Conservation (phyloP, 2,329 filamentous ascomycete genomes). For the Tolypocladium guangdongense region DNA sequence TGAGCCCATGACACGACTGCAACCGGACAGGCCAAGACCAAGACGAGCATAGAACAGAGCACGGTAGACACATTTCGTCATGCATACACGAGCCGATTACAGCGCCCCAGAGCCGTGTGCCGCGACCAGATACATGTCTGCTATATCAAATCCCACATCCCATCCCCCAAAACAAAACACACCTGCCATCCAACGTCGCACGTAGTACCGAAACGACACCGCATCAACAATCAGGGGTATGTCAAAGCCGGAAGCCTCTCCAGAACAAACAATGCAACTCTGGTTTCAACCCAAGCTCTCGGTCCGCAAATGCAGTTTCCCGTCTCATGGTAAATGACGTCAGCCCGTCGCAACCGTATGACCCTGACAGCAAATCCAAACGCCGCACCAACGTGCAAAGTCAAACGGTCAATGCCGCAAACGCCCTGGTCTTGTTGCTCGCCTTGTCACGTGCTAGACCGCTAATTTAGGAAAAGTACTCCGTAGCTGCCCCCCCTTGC, state of each 20-base stretch:
- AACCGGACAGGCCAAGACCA: background rate
- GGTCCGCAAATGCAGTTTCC: background rate
- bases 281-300: background rate
- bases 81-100: background rate
- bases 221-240: background rate
- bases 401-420: background rate
- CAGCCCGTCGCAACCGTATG: background rate
- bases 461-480: background rate
- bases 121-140: background rate
- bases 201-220: background rate
- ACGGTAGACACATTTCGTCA: background rate
- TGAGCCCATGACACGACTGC: slow-evolving; percentile 59
- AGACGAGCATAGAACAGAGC: background rate
- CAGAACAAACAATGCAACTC: background rate
- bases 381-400: slow-evolving; percentile 6
- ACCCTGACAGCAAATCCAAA: background rate
- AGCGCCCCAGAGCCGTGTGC: no score
- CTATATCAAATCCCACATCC: background rate
- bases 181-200: background rate
- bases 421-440: background rate
- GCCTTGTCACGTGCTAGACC: background rate
- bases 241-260: slow-evolving; percentile 2
- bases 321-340: background rate
- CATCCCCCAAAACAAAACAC: background rate
- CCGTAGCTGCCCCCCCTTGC: background rate